phyloP scores from a whole-genome alignment of 176 grass and related monocot genomes.

The Eragrostis nindensis region DNA sequence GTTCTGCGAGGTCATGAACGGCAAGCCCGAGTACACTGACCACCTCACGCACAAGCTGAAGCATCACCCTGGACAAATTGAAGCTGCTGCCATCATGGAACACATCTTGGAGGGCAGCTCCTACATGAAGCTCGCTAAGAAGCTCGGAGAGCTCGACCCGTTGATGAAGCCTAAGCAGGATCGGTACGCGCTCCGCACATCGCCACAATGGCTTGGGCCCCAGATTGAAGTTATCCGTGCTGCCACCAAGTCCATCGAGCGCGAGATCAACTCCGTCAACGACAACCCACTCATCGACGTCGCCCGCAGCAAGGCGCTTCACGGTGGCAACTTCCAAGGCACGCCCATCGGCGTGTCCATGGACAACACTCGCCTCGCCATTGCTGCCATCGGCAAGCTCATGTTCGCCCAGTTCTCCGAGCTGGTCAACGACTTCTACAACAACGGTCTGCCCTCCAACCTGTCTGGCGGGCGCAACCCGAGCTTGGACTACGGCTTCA shows the following conservation, averaged over 20 bases:
- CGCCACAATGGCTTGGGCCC: conserved; percentile 92
- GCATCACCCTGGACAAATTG: conserved; percentile 83
- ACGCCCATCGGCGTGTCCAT: conserved; percentile 90
- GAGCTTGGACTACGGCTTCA: conserved; percentile 84
- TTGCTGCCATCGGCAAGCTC: conserved; percentile 80
- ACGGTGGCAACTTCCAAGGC: conserved; percentile 86
- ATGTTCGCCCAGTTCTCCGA: conserved; percentile 88
- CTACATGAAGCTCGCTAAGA: conserved; percentile 69
- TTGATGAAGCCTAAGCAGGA: conserved; percentile 94
- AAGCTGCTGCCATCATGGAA: conserved; percentile 80
- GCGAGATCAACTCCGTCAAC: conserved; percentile 89
- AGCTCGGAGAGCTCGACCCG: conserved; percentile 58
- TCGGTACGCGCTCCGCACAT: conserved; percentile 90
- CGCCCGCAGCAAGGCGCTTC: conserved; percentile 66
- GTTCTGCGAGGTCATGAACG: conserved; percentile 85
- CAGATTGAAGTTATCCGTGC: conserved; percentile 94
- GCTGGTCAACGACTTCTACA: conserved; percentile 87
- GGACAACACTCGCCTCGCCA: conserved; percentile 82
- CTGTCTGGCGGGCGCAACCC: conserved; percentile 76
- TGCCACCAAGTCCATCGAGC: conserved; percentile 59
- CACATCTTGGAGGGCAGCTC: conserved; percentile 70
- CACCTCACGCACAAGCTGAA: conserved; percentile 85
- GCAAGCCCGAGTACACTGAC: conserved; percentile 83
- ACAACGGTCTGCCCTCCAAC: conserved; percentile 82
- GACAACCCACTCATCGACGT: conserved; percentile 90